phyloP scores from a whole-genome alignment of 352 stramenopile species.

The Paralagenidium karlingii region DNA sequence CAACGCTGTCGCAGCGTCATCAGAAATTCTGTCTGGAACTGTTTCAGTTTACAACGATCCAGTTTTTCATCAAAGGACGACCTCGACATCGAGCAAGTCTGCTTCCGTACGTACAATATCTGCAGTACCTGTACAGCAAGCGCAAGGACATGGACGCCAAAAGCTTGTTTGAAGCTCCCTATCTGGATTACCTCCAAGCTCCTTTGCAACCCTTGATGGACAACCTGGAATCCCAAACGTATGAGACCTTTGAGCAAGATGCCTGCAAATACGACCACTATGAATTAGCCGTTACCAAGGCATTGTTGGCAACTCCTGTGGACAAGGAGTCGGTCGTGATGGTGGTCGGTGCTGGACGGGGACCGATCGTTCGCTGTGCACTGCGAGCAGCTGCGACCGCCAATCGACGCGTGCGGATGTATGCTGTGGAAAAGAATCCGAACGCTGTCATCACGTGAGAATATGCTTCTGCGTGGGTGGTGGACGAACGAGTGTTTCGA shows the following conservation, averaged over 20 bases:
- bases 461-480: not conserved
- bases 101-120: constrained; percentile 89
- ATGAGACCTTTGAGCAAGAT: constrained; percentile 98
- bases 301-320: constrained; percentile 37
- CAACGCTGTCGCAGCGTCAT: constrained; percentile 87
- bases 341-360: constrained; percentile 91
- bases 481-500: too few relatives aligned
- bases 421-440: constrained; percentile 98
- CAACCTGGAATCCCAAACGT: constrained; percentile 97
- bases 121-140: constrained; percentile 86
- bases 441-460: constrained; percentile 93
- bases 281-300: constrained; percentile 84
- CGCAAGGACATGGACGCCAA: constrained; percentile 50
- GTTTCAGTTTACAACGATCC: constrained; percentile 70
- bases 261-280: constrained; percentile 98
- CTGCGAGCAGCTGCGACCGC: constrained; percentile 55
- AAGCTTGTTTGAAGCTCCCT: constrained; percentile 85
- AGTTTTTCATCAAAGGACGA: constrained; percentile 79
- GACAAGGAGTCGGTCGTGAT: constrained; percentile 73
- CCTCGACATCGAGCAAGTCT: constrained; percentile 54
- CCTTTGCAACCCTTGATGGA: constrained; percentile 97
- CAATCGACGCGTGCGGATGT: constrained; percentile 77
- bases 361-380: constrained; percentile 88
- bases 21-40: constrained; percentile 71
- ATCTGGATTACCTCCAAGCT: constrained; percentile 94